Base-by-base conservation (phyloP, 352 stramenopile species). In the Globisporangium emineosum region DNA sequence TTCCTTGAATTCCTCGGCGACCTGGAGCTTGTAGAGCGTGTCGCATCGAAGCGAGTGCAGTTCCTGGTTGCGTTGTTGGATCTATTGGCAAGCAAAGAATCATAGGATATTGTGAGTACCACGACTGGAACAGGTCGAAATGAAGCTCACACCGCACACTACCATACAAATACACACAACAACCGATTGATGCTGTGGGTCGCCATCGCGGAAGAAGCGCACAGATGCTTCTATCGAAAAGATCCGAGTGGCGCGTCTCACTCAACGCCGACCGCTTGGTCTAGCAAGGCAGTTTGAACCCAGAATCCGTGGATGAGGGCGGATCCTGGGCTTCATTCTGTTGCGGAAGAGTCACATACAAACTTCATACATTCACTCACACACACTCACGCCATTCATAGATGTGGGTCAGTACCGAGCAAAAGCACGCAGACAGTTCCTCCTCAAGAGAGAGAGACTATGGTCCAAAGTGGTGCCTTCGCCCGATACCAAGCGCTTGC, bases 1-100 rank as follows among this genome's bases (percentile, higher is more conserved):
- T 64, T 99, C 83, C 73, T 95, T 88, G 73, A 99, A 99, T 61
- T 98, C 89, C 55, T 98, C 79, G 0, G 97, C 97, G 61, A 99
- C 91, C 61, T 98, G 90, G 15, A 99, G 73, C 77, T 62, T 62
- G 40, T 47, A 47, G 40, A 47, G 40, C 40, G 40, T 47, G 6
- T 47, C 40, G 40, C 40, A 47, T 23, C 40, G 40, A 17, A 47
- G 17, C 40, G 40, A 47, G 40, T 47, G 40, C 40, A 47, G 40
- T 17, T 47, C 40, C 17, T 47, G 40, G 40, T 47, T 47, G 40
- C 40, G 40, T 23, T 47, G 40, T 47, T 47, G 40, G 40, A 47
- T 47, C 40, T 47, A 47, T 10, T 10, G 17, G n/a, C n/a, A n/a
- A 2, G 17, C 40, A 47, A 21, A 47, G 40, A 47, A 47, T 47